Evolutionary conservation across 208 protist species (phyloP).

Genomic region (Herpetomonas muscarum): DNA sequence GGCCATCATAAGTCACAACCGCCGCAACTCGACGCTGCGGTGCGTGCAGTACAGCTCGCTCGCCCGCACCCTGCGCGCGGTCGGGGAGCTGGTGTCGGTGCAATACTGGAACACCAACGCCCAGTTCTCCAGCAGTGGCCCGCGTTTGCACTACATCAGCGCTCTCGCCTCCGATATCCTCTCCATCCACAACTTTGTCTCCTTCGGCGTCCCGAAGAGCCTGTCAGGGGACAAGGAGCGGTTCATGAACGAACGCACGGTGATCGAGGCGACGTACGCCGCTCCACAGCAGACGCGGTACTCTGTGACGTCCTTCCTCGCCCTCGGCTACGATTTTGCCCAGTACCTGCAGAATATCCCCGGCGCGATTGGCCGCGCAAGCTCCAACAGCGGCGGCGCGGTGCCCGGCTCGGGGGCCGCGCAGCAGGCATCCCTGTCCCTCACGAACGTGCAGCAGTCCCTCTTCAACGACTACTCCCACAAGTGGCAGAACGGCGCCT

Average conservation of each 20-base stretch:
- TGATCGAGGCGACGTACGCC: not conserved
- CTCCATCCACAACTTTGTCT: constrained; percentile 10
- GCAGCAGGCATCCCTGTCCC: not conserved
- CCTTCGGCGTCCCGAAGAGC: not conserved
- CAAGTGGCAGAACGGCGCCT: constrained; percentile 5
- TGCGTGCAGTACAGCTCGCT: constrained; percentile 4
- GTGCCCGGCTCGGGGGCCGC: not conserved
- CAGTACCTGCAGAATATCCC: constrained; percentile 5
- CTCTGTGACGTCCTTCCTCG: constrained; percentile 4
- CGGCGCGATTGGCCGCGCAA: not conserved
- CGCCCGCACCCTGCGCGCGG: constrained; percentile 8
- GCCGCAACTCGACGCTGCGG: not conserved
- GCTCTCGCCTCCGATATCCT: constrained; percentile 6
- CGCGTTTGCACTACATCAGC: constrained; percentile 1
- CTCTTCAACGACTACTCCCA: constrained; percentile 2
- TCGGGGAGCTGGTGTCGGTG: constrained; percentile 9
- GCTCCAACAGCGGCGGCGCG: not conserved
- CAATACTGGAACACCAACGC: constrained; percentile 4
- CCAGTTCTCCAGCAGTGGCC: not conserved
- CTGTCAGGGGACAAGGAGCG: not conserved
- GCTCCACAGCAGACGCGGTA: not conserved
- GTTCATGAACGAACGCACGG: not conserved
- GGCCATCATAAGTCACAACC: constrained; percentile 2
- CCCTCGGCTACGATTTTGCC: constrained; percentile 9
- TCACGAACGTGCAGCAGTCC: not conserved